phyloP scores from a whole-genome alignment of 78 protist species.

The Thecamonas trahens region DNA sequence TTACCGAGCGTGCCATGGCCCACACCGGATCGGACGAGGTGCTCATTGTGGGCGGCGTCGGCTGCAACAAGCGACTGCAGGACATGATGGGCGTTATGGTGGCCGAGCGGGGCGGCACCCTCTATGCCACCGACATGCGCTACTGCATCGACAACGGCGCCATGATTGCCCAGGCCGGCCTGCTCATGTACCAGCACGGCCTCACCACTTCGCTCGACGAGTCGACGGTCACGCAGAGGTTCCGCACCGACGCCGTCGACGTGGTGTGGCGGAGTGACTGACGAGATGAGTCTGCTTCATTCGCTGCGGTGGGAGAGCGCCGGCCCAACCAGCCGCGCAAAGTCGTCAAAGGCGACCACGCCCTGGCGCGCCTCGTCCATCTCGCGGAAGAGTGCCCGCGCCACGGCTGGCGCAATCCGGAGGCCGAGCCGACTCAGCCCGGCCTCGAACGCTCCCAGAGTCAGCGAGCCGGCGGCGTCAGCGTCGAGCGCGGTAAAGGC shows the following conservation, averaged over 20 bases:
- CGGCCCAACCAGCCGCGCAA: no score
- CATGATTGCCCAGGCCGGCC: conserved; percentile 95
- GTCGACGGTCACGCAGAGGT: conserved; percentile 85
- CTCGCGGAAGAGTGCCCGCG: no score
- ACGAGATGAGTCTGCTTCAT: no score
- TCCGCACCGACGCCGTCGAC: conserved; percentile 92
- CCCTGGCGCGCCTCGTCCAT: no score
- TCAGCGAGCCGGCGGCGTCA: no score
- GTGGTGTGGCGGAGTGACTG: conserved; percentile 82
- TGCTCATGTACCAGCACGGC: conserved; percentile 54
- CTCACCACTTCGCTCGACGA: conserved; percentile 43
- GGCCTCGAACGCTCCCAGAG: no score
- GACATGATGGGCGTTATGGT: conserved; percentile 94
- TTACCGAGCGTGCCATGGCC: conserved; percentile 97
- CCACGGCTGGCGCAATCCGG: no score
- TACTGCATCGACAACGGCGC: conserved; percentile 99
- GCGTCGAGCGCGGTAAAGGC: no score
- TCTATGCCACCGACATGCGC: conserved; percentile 88
- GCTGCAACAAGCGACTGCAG: conserved; percentile 85
- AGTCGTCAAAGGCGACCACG: no score
- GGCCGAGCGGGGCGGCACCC: conserved; percentile 78
- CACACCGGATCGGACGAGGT: conserved; percentile 82
- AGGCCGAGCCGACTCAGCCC: no score
- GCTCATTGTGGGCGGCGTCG: conserved; percentile 99
- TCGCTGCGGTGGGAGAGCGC: no score